These are phyloP conservation scores for Botrytis tulipae DNA, from an alignment of 2,329 filamentous ascomycete genomes.

Conservation along the genomic window DNA sequence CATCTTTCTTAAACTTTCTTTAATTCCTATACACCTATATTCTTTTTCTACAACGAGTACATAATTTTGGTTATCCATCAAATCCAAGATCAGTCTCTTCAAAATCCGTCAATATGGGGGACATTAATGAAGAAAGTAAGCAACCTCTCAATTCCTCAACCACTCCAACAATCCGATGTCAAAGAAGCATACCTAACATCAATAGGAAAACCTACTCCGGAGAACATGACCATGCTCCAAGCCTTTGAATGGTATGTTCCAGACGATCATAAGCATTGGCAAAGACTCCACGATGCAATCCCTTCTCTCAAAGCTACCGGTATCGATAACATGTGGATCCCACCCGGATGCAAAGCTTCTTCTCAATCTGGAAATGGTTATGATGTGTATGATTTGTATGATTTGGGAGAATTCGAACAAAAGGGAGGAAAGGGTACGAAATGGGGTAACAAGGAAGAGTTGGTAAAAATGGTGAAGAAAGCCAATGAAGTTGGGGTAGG, in stretches of 20 bases:
- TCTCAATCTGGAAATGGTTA: slow-evolving; percentile 63
- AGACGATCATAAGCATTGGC: slow-evolving; percentile 59
- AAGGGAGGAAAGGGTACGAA: slow-evolving; percentile 63
- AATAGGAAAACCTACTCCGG: slow-evolving; percentile 38
- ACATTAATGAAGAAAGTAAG: slow-evolving; percentile 15
- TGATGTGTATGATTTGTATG: slow-evolving; percentile 68
- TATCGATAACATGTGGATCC: slow-evolving; percentile 64
- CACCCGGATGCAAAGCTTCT: slow-evolving; percentile 68
- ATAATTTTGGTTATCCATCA: background rate
- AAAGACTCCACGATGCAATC: slow-evolving; percentile 52
- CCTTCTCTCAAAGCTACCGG: slow-evolving; percentile 57
- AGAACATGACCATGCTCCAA: slow-evolving; percentile 62
- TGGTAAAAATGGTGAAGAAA: slow-evolving; percentile 50
- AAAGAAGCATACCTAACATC: background rate
- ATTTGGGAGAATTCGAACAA: slow-evolving; percentile 70
- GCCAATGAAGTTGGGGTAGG: slow-evolving; percentile 55
- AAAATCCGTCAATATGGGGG: slow-evolving; percentile 17
- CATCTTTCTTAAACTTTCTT: no score
- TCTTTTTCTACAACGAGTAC: background rate
- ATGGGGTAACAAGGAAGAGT: slow-evolving; percentile 65
- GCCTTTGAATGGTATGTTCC: slow-evolving; percentile 73
- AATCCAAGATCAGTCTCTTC: no score
- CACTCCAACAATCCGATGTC: background rate
- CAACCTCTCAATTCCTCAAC: background rate
- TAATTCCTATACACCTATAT: background rate